phyloP scores from a whole-genome alignment of 2,329 filamentous ascomycete genomes.

The Fusarium anguioides region DNA sequence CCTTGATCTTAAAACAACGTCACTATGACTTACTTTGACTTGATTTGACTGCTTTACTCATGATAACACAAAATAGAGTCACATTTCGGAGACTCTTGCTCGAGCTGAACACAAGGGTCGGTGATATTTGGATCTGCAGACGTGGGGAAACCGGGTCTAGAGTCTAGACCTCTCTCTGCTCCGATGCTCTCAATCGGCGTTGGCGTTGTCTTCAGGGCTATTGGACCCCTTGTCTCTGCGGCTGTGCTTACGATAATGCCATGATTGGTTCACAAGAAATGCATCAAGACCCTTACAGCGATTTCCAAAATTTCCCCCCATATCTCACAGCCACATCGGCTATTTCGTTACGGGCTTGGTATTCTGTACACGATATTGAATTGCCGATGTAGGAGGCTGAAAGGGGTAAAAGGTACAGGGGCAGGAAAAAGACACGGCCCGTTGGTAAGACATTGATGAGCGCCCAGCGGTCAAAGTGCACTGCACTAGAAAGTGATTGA shows the following conservation, averaged over 20 bases:
- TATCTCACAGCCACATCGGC: conserved; percentile 7
- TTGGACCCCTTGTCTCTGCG: conserved; percentile 8
- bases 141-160: background rate
- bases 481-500: conserved; percentile 7
- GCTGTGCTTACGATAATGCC: conserved; percentile 4
- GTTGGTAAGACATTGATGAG: background rate
- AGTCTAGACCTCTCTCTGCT: background rate
- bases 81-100: too few relatives aligned
- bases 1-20: background rate
- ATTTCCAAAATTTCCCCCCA: background rate
- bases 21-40: background rate
- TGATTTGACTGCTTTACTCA: too few relatives aligned
- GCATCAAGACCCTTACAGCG: conserved; percentile 6
- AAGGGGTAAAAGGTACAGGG: background rate
- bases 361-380: background rate
- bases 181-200: background rate
- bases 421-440: background rate
- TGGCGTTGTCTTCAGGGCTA: background rate
- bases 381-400: conserved; percentile 8
- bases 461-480: background rate
- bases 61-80: too few relatives aligned
- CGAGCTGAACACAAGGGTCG: conserved; percentile 6
- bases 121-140: conserved; percentile 7
- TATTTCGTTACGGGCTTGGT: background rate
- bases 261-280: conserved; percentile 21